These are phyloP conservation scores for Solanum ahanhuiri DNA, from an alignment of 257 asterid genomes.

Conservation along the genomic window DNA sequence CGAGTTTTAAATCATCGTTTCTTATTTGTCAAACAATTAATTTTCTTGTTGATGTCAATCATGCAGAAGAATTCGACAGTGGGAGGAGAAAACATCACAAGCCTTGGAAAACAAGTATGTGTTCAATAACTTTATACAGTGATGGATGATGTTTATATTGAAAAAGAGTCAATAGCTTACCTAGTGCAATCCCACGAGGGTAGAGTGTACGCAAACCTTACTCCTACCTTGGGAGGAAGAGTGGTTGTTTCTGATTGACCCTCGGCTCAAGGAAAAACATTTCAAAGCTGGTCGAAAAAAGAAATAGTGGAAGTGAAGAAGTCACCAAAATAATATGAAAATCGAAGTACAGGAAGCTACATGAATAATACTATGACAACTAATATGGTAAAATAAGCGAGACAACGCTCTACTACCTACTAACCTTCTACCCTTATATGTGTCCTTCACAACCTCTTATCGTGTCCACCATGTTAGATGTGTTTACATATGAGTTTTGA, in stretches of 20 bases:
- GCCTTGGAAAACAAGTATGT: background rate
- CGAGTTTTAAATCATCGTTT: background rate
- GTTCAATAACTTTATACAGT: background rate
- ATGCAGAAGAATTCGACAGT: background rate
- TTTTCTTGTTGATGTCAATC: background rate
- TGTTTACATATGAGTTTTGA: background rate
- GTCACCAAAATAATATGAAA: no score
- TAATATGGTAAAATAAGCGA: background rate
- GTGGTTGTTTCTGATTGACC: background rate
- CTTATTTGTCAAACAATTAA: background rate
- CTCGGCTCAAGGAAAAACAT: background rate
- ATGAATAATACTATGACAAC: background rate
- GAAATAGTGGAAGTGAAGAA: background rate
- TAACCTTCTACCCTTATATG: background rate
- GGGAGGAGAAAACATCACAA: background rate
- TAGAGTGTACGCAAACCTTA: background rate
- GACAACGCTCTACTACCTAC: background rate
- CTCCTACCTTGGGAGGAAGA: background rate
- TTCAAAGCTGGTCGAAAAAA: background rate
- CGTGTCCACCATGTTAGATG: background rate
- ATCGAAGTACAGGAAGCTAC: background rate
- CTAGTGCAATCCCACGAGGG: background rate
- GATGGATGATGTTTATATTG: background rate
- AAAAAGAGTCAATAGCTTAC: background rate
- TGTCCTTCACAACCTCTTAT: background rate